These are phyloP conservation scores for Rhodotorula toruloides DNA, from an alignment of 768 basidiomycete species.

Conservation along the genomic window DNA sequence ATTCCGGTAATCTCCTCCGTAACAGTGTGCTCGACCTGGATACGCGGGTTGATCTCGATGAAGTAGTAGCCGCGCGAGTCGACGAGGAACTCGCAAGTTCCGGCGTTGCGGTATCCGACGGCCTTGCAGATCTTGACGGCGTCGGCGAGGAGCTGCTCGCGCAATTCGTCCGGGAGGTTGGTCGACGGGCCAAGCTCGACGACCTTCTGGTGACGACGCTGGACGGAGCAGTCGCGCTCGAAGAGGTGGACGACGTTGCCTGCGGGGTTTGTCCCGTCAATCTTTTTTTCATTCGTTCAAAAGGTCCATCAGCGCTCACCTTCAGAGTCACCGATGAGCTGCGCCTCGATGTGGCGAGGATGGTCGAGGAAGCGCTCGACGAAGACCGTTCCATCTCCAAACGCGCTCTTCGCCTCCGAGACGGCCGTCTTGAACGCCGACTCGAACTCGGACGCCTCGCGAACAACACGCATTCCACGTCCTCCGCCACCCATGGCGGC, in stretches of 20 bases:
- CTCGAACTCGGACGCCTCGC: slow-evolving; percentile 86
- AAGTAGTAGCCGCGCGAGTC: slow-evolving; percentile 98
- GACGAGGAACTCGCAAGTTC: slow-evolving; percentile 90
- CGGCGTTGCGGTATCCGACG: slow-evolving; percentile 92
- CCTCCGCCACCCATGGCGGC: slow-evolving; percentile 80
- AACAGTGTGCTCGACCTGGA: slow-evolving; percentile 99
- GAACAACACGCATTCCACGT: slow-evolving; percentile 97
- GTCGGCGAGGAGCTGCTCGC: slow-evolving; percentile 78
- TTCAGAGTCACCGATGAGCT: slow-evolving; percentile 76
- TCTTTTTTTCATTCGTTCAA: slow-evolving; percentile 76
- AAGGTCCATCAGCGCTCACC: slow-evolving; percentile 68
- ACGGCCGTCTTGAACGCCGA: slow-evolving; percentile 84
- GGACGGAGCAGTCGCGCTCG: slow-evolving; percentile 98
- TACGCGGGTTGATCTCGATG: slow-evolving; percentile 89
- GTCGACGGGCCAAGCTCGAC: slow-evolving; percentile 97
- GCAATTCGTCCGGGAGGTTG: slow-evolving; percentile 82
- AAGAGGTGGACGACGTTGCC: slow-evolving; percentile 98
- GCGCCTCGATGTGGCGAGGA: slow-evolving; percentile 96
- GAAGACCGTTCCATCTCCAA: slow-evolving; percentile 98
- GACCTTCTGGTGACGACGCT: slow-evolving; percentile 92
- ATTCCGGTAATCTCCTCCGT: slow-evolving; percentile 99
- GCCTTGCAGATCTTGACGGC: slow-evolving; percentile 91
- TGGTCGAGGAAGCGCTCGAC: slow-evolving; percentile 96
- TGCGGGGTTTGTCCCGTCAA: slow-evolving; percentile 84
- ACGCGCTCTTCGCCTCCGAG: slow-evolving; percentile 89